Conservation (phyloP, 257 asterid species). For the Lycium ferocissimum region DNA sequence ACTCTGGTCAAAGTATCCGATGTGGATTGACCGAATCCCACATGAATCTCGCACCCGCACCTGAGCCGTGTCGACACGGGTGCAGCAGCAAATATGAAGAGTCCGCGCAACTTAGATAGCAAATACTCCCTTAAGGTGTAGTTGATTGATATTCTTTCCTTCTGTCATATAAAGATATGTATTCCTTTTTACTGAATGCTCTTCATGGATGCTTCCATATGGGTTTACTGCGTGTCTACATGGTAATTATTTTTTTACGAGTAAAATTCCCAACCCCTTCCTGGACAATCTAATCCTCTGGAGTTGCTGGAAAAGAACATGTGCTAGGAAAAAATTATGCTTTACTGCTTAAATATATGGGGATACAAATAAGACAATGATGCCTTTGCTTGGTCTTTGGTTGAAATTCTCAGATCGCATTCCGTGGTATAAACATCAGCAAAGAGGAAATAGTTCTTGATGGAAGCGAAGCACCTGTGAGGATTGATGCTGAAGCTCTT, state of each 20-base stretch:
- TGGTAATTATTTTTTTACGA: not conserved
- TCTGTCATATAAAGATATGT: not conserved
- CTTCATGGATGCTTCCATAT: not conserved
- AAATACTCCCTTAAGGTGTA: not conserved
- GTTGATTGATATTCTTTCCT: not conserved
- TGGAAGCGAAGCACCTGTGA: slow-evolving; percentile 95
- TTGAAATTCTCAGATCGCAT: slow-evolving; percentile 63
- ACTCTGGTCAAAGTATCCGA: too few relatives aligned
- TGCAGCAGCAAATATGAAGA: too few relatives aligned
- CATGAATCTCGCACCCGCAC: too few relatives aligned
- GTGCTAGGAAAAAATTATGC: not conserved
- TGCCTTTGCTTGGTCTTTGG: slow-evolving; percentile 38
- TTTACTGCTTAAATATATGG: slow-evolving; percentile 22
- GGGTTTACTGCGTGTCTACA: not conserved
- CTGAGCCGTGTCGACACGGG: too few relatives aligned
- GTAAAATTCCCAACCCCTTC: not conserved
- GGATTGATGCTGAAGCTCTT: slow-evolving; percentile 86
- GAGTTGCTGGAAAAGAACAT: slow-evolving; percentile 6
- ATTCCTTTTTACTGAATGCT: not conserved
- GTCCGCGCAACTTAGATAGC: not conserved
- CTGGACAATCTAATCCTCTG: not conserved
- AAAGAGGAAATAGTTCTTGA: slow-evolving; percentile 79
- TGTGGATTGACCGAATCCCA: too few relatives aligned
- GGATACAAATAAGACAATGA: slow-evolving; percentile 21
- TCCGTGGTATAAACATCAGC: slow-evolving; percentile 83